A percentile compares a stretch with the other conserved stretches of the same genome.
These are phyloP conservation scores for Tricholoma bakamatsutake DNA, from an alignment of 768 basidiomycete species.

Conservation along the genomic window DNA sequence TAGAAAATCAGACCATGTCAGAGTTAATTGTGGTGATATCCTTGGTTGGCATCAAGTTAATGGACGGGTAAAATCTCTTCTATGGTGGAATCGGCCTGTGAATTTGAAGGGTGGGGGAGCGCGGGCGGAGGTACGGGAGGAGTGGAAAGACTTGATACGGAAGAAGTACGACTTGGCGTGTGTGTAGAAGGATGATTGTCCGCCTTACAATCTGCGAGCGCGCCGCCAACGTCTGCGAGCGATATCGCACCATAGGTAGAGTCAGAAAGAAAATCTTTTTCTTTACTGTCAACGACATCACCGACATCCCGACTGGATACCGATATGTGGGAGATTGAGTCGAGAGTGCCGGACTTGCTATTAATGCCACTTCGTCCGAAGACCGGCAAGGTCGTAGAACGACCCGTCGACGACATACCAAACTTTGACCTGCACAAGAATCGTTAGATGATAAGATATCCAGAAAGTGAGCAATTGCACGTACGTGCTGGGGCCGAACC, in stretches of 20 bases:
- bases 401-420: constrained; percentile 15
- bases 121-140: constrained; percentile 6
- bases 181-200: constrained; percentile 21
- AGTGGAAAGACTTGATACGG: constrained; percentile 27
- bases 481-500: constrained; percentile 22
- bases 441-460: background rate
- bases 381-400: constrained; percentile 32
- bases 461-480: background rate
- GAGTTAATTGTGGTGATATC: no score
- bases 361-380: constrained; percentile 38
- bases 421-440: constrained; percentile 16
- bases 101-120: constrained; percentile 10
- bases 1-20: no score
- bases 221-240: constrained; percentile 33
- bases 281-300: constrained; percentile 26
- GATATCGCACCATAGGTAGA: constrained; percentile 31
- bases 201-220: constrained; percentile 30
- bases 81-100: constrained; percentile 21
- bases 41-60: background rate
- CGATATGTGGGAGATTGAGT: constrained; percentile 42
- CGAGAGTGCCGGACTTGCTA: constrained; percentile 41
- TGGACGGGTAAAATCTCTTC: constrained; percentile 29
- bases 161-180: constrained; percentile 32
- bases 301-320: constrained; percentile 33
- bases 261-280: constrained; percentile 26